A percentile compares a stretch with the other conserved stretches of the same genome.
Conservation (phyloP, 73 alveolate genomes). For the Paramecium octaurelia region DNA sequence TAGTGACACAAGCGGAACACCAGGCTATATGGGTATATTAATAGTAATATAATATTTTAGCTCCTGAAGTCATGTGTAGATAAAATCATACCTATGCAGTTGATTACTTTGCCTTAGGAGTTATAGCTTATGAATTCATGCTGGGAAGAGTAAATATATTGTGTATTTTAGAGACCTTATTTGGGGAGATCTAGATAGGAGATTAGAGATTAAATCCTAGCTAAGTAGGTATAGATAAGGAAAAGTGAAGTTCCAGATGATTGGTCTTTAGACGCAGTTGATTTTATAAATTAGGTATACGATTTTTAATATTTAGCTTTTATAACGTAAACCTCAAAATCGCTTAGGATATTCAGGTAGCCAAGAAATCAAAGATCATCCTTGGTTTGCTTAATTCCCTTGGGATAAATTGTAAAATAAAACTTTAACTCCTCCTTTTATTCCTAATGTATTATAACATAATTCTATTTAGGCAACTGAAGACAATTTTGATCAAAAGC, state of each 20-base stretch:
- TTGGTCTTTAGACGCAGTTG: conserved; percentile 88
- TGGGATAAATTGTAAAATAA: conserved; percentile 73
- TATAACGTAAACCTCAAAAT: conserved; percentile 80
- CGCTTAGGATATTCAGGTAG: conserved; percentile 90
- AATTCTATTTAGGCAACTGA: neutral
- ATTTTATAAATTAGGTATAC: conserved; percentile 75
- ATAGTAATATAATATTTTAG: neutral
- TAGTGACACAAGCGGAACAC: conserved; percentile 86
- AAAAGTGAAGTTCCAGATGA: conserved; percentile 89
- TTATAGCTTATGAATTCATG: conserved; percentile 66
- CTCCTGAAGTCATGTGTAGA: conserved; percentile 93
- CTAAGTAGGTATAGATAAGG: conserved; percentile 84
- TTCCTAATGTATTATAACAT: conserved; percentile 33
- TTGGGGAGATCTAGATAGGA: conserved; percentile 74
- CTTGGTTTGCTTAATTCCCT: conserved; percentile 77
- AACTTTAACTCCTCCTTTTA: conserved; percentile 61
- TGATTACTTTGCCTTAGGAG: conserved; percentile 89
- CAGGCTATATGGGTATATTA: conserved; percentile 88
- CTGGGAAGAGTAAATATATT: neutral
- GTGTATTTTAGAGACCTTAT: conserved; percentile 72
- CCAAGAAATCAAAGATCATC: conserved; percentile 76
- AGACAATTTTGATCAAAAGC: conserved; percentile 35
- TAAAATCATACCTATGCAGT: conserved; percentile 76
- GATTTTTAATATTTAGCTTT: conserved; percentile 56
- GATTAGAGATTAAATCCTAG: conserved; percentile 92